Conservation (phyloP, 345 rosid genomes). For the Lepidium didymum region DNA sequence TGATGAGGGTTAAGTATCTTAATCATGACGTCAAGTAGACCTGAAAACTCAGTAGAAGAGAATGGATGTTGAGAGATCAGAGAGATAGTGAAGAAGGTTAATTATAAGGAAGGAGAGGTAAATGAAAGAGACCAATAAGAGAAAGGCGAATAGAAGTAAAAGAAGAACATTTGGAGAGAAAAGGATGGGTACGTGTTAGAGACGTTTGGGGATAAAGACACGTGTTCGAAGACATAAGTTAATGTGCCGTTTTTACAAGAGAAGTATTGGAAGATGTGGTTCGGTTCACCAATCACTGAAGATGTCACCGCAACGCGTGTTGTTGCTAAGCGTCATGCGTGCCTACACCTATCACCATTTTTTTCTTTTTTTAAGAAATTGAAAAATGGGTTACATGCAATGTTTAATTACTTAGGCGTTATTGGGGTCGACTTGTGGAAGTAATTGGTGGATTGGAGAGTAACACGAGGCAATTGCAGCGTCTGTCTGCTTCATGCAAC, state of each 20-base stretch:
- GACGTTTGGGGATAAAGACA: conserved; percentile 38
- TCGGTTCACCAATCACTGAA: conserved; percentile 37
- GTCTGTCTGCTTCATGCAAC: conserved; percentile 43
- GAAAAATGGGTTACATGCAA: conserved; percentile 9
- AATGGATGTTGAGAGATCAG: conserved; percentile 12
- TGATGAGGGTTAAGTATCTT: conserved; percentile 48
- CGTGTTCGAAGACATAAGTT: conserved; percentile 38
- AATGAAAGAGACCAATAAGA: conserved; percentile 37
- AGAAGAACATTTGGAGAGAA: conserved; percentile 44
- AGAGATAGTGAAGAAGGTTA: conserved; percentile 10
- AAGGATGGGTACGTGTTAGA: conserved; percentile 72
- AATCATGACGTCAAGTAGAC: conserved; percentile 38
- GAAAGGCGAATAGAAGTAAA: conserved; percentile 34
- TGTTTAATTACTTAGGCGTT: conserved; percentile 10
- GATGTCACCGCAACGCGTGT: conserved; percentile 50
- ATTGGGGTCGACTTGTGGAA: conserved; percentile 11
- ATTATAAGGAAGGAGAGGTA: conserved; percentile 30
- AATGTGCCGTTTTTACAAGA: conserved; percentile 31
- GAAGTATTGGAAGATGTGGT: conserved; percentile 14
- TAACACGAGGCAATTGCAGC: conserved; percentile 34
- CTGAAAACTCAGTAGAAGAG: conserved; percentile 19
- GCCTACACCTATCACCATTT: conserved; percentile 61
- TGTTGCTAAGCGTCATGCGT: conserved; percentile 62
- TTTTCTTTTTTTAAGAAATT: neutral
- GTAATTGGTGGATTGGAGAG: conserved; percentile 4